Conservation (phyloP, 2,329 filamentous ascomycete species). For the Penicillium sp. region DNA sequence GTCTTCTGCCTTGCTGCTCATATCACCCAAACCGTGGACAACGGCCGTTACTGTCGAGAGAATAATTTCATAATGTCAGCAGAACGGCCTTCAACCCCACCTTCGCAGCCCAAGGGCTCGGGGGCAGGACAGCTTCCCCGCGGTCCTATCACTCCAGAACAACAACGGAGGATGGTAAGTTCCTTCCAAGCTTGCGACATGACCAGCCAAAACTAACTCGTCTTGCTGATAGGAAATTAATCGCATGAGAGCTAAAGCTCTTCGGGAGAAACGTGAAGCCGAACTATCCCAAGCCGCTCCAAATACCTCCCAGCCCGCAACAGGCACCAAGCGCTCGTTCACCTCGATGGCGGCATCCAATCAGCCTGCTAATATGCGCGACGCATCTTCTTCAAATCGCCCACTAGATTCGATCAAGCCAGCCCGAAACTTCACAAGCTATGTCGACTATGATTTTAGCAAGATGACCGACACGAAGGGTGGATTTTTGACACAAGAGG, state of each 20-base stretch:
- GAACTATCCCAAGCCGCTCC: conserved; percentile 49
- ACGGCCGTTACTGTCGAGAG: not conserved
- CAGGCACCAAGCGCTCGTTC: conserved; percentile 72
- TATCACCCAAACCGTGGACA: not conserved
- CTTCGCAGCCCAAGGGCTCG: conserved; percentile 41
- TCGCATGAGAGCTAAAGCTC: conserved; percentile 82
- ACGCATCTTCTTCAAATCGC: conserved; percentile 55
- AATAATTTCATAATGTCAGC: conserved; percentile 15
- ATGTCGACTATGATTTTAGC: conserved; percentile 96
- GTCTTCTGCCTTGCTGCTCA: not conserved
- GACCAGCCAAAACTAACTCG: conserved; percentile 2
- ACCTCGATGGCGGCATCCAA: conserved; percentile 58
- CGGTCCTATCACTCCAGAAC: conserved; percentile 59
- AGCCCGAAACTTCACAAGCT: conserved; percentile 86
- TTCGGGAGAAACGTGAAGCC: conserved; percentile 71
- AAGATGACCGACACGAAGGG: conserved; percentile 98
- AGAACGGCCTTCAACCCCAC: conserved; percentile 31
- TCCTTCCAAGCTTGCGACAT: not conserved
- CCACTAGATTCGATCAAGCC: conserved; percentile 62
- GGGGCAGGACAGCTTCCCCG: conserved; percentile 44
- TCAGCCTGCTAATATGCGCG: conserved; percentile 63
- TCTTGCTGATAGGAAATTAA: conserved; percentile 68
- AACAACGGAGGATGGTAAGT: conserved; percentile 57
- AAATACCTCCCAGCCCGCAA: conserved; percentile 47
- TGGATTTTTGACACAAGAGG: conserved; percentile 84